Evolutionary conservation across 2,329 filamentous ascomycete species (phyloP), one percentile per base, ranked within the genome.

Genomic region (Ophiostoma piceae): DNA sequence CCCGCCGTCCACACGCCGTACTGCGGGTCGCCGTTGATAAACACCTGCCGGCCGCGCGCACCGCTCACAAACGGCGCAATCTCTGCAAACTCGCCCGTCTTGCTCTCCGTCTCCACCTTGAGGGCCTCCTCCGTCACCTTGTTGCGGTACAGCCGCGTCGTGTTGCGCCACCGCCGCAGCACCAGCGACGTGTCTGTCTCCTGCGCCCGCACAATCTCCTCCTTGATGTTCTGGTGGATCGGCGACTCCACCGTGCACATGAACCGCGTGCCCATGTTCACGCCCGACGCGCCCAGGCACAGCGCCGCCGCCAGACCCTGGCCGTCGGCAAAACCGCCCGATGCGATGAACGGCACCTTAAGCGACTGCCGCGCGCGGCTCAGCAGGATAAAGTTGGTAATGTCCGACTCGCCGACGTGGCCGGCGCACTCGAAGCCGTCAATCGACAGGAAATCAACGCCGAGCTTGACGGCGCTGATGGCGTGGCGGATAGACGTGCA

Each of bases 241-340:
- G 95, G 95, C 19, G 94, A 89, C 80, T 98, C 95, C 64, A 94
- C 84, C 0, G 95, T 98, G 82, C 91, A 94, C 92, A 99, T 96
- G 83, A 98, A 99, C 60, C 95, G 85, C 11, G 95, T 99, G 71
- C 95, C 95, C 95, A 99, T 99, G 82, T 99, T 99, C 81, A 98
- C 89, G 73, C 95, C 95, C 78, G 92, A 92, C 0, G 95, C 95
- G 47, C 95, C 95, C 14, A 99, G 85, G 57, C 90, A 90, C 75
- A 99, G 83, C 8, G 95, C 95, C 1, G 94, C 95, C 0, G 95
- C 95, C 26, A 99, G 85, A 3, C 95, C 95, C 76, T 96, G 88
- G 0, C 95, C 95, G 78, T 99, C 95, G 14, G 93, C 94, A 77
- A 99, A 98, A 1, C 95, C 95, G 70, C 95, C 95, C 1, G 91